Evolutionary conservation across 306 rosid genomes (phyloP), one percentile per base, ranked within the genome.

Genomic region (Begonia loranthoides): DNA sequence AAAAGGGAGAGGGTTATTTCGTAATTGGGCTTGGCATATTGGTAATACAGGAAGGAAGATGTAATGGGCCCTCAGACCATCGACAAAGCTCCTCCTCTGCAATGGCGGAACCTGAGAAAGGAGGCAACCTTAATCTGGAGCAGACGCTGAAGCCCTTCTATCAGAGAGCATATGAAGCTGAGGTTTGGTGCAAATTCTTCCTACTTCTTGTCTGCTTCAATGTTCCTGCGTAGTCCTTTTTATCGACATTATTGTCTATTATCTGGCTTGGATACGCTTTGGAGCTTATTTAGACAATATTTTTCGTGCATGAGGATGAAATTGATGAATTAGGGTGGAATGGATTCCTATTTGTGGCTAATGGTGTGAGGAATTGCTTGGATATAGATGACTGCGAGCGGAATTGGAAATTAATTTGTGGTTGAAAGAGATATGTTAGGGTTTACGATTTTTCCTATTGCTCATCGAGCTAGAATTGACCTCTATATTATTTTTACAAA

Each of bases 91-190:
- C 10, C 47, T 10, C 0, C 13, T 43, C 62, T 56, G 43, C 17
- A 17, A 72, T 83, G 96, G 94, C 61, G 55, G 87, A 73, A 48
- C 59, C 79, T 22, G 55, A 61, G 54, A 61, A 57, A 47, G 48
- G 34, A 5, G 59, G 36, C 66, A 65, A 64, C 34, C 50, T 70
- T 40, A 64, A 72, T 19, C 51, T 74, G 19, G 64, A 70, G 48
- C 45, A 70, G 38, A 56, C 62, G 44, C 59, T 87, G 67, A 76
- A 70, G 65, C 94, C 96, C 46, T 83, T 87, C 60, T 62, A 54
- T 59, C 82, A 67, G 62, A 74, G 94, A 71, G 85, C 92, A 21
- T 68, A 81, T 9, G 76, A 87, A 76, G 85, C 92, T 13, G 96
- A 87, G 92, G 96, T 87, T 17, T 57, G 15, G 21, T 52, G n/a